Conservation (phyloP, 192 early-diverging fungal genomes). For the Phycomyces blakesleeanus region DNA sequence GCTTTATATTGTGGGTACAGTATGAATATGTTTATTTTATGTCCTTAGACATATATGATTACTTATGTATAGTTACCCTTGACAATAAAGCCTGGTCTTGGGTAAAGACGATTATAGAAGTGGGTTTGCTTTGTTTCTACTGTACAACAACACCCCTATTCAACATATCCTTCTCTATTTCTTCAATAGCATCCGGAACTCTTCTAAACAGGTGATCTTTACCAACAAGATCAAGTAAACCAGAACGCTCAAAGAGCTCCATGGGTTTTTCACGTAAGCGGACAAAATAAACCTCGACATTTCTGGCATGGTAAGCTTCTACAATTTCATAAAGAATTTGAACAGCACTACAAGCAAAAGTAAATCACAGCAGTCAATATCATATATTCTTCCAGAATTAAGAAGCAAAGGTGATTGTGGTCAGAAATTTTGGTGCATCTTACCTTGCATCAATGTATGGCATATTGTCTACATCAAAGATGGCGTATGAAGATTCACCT, state of each 20-base stretch:
- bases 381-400: too few species aligned
- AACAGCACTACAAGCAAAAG: slow-evolving; percentile 21
- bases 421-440: too few species aligned
- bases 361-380: background rate
- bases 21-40: too few species aligned
- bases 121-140: background rate
- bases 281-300: slow-evolving; percentile 89
- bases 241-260: slow-evolving; percentile 68
- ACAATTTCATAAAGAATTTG: slow-evolving; percentile 90
- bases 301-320: slow-evolving; percentile 73
- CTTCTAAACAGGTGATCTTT: slow-evolving; percentile 65
- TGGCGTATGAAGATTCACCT: slow-evolving; percentile 61
- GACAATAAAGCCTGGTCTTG: too few species aligned
- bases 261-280: slow-evolving; percentile 73
- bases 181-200: slow-evolving; percentile 42
- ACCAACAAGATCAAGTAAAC: slow-evolving; percentile 61
- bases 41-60: too few species aligned
- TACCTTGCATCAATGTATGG: slow-evolving; percentile 90
- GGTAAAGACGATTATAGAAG: too few species aligned
- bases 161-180: slow-evolving; percentile 22
- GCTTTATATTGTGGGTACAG: too few species aligned
- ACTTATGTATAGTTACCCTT: too few species aligned
- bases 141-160: slow-evolving; percentile 8
- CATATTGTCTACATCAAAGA: slow-evolving; percentile 93
- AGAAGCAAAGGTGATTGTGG: background rate